A percentile compares a stretch with the other conserved stretches of the same genome.
Evolutionary conservation across 148 eudicot genomes (phyloP).

Genomic region (Rhododendron griersonianum): DNA sequence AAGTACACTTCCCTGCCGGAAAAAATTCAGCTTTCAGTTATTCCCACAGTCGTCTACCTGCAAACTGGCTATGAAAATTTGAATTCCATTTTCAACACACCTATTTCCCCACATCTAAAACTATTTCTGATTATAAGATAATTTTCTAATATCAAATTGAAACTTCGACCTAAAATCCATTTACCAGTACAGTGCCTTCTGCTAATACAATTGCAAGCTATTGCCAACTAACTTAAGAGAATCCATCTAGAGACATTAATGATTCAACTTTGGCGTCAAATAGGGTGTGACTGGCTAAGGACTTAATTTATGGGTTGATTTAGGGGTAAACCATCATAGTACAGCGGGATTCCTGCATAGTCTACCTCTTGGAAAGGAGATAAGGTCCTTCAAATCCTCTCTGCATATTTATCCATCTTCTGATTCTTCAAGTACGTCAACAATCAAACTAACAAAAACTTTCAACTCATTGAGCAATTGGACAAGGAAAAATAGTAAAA

Average conservation of each 20-base stretch:
- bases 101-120: neutral
- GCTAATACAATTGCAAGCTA: conserved; percentile 1
- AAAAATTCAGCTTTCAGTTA: neutral
- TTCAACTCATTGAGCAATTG: neutral
- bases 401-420: neutral
- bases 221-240: neutral
- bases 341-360: neutral
- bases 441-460: neutral
- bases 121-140: neutral
- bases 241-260: neutral
- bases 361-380: neutral
- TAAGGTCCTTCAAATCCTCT: neutral
- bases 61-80: neutral
- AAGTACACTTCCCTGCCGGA: neutral
- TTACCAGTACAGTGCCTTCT: neutral
- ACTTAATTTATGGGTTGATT: neutral
- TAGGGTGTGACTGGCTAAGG: neutral
- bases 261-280: neutral
- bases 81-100: neutral
- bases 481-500: neutral
- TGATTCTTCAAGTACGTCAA: neutral
- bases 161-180: neutral
- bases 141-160: neutral
- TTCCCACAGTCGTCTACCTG: neutral
- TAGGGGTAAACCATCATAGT: neutral